A percentile compares a stretch with the other conserved stretches of the same genome.
Evolutionary conservation across 2,329 filamentous ascomycete genomes (phyloP).

Genomic region (Arthrobotrys sinensis): DNA sequence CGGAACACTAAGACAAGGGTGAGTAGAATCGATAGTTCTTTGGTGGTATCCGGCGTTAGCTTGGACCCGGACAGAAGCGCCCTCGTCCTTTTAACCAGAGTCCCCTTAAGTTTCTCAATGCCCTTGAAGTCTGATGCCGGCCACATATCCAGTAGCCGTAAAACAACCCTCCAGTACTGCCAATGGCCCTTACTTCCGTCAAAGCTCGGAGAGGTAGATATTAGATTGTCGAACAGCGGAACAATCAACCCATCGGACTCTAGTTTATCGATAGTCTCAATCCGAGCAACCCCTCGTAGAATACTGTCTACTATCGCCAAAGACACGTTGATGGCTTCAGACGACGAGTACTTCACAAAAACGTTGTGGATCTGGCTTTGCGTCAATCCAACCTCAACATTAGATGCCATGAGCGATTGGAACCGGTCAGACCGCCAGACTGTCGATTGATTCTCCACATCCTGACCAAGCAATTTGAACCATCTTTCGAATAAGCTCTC

Average conservation of each 20-base stretch:
- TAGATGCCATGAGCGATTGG: conserved; percentile 43
- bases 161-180: conserved; percentile 32
- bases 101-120: conserved; percentile 3
- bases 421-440: conserved; percentile 49
- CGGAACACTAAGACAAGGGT: conserved; percentile 29
- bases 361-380: conserved; percentile 38
- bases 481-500: conserved; percentile 43
- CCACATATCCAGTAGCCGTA: conserved; percentile 50
- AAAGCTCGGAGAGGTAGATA: background rate
- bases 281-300: conserved; percentile 38
- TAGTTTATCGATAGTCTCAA: conserved; percentile 51
- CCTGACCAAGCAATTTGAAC: conserved; percentile 20
- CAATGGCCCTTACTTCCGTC: conserved; percentile 10
- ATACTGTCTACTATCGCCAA: conserved; percentile 50
- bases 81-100: conserved; percentile 16
- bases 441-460: background rate
- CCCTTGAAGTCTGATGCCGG: conserved; percentile 1
- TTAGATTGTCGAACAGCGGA: conserved; percentile 28
- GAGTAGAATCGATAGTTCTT: conserved; percentile 38
- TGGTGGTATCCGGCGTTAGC: background rate
- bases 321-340: conserved; percentile 2
- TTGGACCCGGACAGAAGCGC: background rate
- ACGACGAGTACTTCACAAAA: conserved; percentile 22
- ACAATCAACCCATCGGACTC: conserved; percentile 12
- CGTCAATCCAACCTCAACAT: conserved; percentile 39